phyloP scores from a whole-genome alignment of 176 grass and related monocot genomes.

The Musa beccarii region DNA sequence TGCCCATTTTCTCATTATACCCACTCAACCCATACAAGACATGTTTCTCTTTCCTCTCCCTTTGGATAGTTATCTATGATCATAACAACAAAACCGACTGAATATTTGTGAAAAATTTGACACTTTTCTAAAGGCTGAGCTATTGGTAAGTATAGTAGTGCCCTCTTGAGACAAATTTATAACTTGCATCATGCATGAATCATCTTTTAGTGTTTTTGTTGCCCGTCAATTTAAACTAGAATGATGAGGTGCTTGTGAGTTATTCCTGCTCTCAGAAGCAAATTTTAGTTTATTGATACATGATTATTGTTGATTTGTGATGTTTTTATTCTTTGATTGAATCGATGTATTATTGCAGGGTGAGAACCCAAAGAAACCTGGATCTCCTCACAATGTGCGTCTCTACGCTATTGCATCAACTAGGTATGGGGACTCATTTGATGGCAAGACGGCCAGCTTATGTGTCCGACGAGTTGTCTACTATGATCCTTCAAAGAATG shows the following conservation, averaged over 20 bases:
- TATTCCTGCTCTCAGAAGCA: neutral
- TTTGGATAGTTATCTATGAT: too few species aligned
- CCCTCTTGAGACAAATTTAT: neutral
- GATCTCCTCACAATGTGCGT: constrained; percentile 65
- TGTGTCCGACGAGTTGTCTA: constrained; percentile 81
- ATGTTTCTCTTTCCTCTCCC: too few species aligned
- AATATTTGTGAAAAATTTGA: too few species aligned
- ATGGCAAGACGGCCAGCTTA: constrained; percentile 71
- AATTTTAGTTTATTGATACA: neutral
- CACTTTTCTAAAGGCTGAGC: too few species aligned
- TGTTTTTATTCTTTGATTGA: neutral
- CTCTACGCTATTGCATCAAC: constrained; percentile 97
- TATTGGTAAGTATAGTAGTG: too few species aligned
- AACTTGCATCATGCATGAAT: neutral
- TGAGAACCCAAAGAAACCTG: constrained; percentile 90
- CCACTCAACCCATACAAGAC: too few species aligned
- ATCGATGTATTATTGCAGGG: constrained; percentile 39
- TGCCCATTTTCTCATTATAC: too few species aligned
- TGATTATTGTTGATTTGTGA: too few species aligned
- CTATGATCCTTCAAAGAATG: constrained; percentile 83
- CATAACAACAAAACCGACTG: too few species aligned
- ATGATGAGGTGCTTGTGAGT: neutral
- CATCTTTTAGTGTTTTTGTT: neutral
- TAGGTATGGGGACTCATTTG: constrained; percentile 81
- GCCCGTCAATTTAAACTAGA: neutral